phyloP scores from a whole-genome alignment of 192 early-diverging fungal genomes.

The Lunasporangiospora selenospora region DNA sequence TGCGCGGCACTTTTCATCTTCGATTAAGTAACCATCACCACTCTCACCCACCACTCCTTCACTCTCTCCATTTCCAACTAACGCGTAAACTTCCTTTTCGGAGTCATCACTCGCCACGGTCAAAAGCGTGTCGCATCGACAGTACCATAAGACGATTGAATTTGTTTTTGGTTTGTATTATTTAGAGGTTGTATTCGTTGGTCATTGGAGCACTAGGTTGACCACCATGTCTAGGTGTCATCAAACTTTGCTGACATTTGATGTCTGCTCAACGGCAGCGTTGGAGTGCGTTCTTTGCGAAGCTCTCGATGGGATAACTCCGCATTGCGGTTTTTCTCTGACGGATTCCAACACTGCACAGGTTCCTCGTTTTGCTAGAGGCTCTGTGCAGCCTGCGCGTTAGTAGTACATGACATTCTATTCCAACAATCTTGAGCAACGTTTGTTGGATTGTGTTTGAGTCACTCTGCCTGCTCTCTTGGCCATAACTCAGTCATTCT shows the following conservation, averaged over 20 bases:
- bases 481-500: background rate
- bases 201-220: constrained; percentile 27
- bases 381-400: too few relatives aligned
- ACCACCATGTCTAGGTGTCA: constrained; percentile 28
- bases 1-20: background rate
- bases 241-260: constrained; percentile 1
- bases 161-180: background rate
- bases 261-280: constrained; percentile 24
- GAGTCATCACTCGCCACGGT: too few relatives aligned
- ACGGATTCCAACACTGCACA: constrained; percentile 22
- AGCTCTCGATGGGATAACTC: constrained; percentile 20
- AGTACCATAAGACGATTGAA: too few relatives aligned
- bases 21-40: background rate
- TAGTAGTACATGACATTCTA: too few relatives aligned
- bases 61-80: background rate
- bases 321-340: constrained; percentile 13
- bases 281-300: constrained; percentile 22
- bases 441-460: constrained; percentile 7
- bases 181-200: background rate
- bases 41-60: background rate
- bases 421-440: constrained; percentile 1
- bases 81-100: too few relatives aligned
- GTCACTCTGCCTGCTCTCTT: constrained; percentile 9
- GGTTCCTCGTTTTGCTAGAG: too few relatives aligned
- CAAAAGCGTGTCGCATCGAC: too few relatives aligned